Conservation (phyloP, 2,329 filamentous ascomycete genomes). For the Escovopsis sp. region DNA sequence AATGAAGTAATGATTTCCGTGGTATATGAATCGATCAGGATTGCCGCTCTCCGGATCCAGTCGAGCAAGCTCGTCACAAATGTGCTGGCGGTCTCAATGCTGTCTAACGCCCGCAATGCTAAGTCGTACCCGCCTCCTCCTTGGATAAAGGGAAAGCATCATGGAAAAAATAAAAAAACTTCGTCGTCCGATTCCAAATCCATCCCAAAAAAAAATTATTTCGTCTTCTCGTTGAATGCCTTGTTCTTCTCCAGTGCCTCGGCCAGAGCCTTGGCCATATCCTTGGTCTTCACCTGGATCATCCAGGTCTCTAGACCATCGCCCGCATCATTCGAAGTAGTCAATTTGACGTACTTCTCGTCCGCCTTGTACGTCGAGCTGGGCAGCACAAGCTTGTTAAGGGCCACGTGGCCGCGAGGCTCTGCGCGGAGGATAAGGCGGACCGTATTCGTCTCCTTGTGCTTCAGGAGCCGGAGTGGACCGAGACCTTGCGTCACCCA, state of each 20-base stretch:
- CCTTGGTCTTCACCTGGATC: constrained; percentile 52
- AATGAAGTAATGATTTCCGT: not conserved
- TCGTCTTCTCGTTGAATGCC: constrained; percentile 36
- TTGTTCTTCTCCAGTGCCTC: constrained; percentile 37
- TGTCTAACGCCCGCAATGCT: constrained; percentile 10
- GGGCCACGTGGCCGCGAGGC: constrained; percentile 54
- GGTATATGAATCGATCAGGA: constrained; percentile 3
- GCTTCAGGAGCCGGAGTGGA: constrained; percentile 54
- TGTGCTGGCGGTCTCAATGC: constrained; percentile 5
- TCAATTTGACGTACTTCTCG: constrained; percentile 44
- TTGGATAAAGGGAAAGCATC: constrained; percentile 1
- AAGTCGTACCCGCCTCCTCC: constrained; percentile 1
- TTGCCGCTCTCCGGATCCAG: constrained; percentile 4
- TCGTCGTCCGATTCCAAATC: not conserved
- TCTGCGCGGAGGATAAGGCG: constrained; percentile 61
- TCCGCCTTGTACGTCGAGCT: constrained; percentile 46
- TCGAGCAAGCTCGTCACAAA: not conserved
- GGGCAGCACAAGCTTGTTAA: constrained; percentile 53
- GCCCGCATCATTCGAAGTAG: constrained; percentile 41
- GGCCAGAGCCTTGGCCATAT: constrained; percentile 39
- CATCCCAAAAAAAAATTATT: constrained; percentile 15
- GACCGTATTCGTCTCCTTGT: constrained; percentile 51
- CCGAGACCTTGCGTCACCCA: constrained; percentile 62
- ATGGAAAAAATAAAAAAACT: no score
- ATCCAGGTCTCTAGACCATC: constrained; percentile 53